These are phyloP conservation scores for Chlorella sp. DNA, from an alignment of 139 green algal species.

Conservation along the genomic window DNA sequence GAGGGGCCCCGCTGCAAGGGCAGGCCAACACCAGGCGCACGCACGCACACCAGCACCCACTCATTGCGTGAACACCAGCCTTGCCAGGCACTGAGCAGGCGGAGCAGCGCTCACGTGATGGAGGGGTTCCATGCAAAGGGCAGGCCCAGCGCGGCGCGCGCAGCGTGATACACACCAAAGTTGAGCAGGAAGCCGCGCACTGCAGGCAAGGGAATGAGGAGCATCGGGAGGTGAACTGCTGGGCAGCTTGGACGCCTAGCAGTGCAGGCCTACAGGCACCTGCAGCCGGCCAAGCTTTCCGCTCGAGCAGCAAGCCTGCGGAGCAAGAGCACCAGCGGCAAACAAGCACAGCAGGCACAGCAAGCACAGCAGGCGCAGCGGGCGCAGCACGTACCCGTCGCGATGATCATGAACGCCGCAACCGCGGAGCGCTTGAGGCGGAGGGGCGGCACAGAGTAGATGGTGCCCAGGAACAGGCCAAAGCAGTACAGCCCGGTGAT, in stretches of 20 bases:
- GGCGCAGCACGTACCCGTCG: slow-evolving; percentile 52
- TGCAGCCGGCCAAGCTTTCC: no score
- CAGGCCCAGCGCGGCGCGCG: slow-evolving; percentile 88
- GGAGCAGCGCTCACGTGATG: slow-evolving; percentile 63
- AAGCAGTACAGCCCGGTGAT: slow-evolving; percentile 94
- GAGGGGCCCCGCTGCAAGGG: no score
- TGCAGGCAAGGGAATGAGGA: neutral
- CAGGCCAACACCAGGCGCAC: no score
- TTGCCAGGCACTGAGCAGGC: neutral
- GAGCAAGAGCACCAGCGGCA: no score
- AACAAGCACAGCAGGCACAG: neutral
- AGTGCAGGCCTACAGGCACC: no score
- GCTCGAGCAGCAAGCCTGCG: no score
- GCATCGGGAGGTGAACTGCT: neutral
- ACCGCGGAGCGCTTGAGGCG: slow-evolving; percentile 95
- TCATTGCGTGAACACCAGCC: no score
- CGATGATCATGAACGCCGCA: slow-evolving; percentile 98
- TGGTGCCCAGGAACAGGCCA: slow-evolving; percentile 94
- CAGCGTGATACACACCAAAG: slow-evolving; percentile 98
- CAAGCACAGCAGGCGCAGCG: neutral
- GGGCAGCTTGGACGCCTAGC: neutral
- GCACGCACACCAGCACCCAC: no score
- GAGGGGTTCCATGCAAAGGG: slow-evolving; percentile 90
- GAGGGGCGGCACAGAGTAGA: slow-evolving; percentile 97
- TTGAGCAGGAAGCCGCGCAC: slow-evolving; percentile 98